These are phyloP conservation scores for Trypanosoma vivax DNA, from an alignment of 208 protist species.

Conservation along the genomic window DNA sequence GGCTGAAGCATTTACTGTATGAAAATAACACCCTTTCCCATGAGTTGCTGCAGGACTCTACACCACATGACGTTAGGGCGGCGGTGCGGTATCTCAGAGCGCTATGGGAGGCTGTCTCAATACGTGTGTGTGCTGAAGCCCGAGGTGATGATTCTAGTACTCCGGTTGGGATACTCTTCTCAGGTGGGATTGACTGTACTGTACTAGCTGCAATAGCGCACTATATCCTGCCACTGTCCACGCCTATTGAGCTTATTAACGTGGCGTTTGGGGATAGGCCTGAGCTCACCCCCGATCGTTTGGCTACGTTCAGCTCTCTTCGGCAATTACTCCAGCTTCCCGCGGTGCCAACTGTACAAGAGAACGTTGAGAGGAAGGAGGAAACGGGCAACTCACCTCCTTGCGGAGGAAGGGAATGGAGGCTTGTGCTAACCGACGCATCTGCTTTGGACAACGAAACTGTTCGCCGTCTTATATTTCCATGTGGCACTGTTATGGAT, in stretches of 20 bases:
- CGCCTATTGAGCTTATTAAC: slow-evolving; percentile 92
- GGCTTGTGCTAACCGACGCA: slow-evolving; percentile 88
- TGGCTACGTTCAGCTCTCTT: slow-evolving; percentile 66
- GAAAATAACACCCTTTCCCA: slow-evolving; percentile 8
- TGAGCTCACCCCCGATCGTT: slow-evolving; percentile 75
- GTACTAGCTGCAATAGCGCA: slow-evolving; percentile 89
- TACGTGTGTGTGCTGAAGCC: slow-evolving; percentile 51
- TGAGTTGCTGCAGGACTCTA: slow-evolving; percentile 11
- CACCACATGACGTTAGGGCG: slow-evolving; percentile 18
- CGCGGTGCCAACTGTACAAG: slow-evolving; percentile 20
- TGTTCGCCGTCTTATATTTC: slow-evolving; percentile 69
- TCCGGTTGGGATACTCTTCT: slow-evolving; percentile 87
- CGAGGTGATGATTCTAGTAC: slow-evolving; percentile 36
- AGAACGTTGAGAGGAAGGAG: background rate
- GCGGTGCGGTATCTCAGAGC: slow-evolving; percentile 60
- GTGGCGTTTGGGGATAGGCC: slow-evolving; percentile 87
- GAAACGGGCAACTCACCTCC: background rate
- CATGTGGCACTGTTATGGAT: slow-evolving; percentile 91
- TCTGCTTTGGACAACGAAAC: slow-evolving; percentile 27
- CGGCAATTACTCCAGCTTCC: slow-evolving; percentile 75
- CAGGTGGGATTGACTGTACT: slow-evolving; percentile 92
- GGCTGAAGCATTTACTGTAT: background rate
- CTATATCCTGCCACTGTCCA: slow-evolving; percentile 61
- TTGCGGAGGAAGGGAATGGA: slow-evolving; percentile 58
- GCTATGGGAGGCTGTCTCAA: slow-evolving; percentile 58